Base-by-base conservation (phyloP, 768 basidiomycete genomes). In the Strobilomyces dryophilus region DNA sequence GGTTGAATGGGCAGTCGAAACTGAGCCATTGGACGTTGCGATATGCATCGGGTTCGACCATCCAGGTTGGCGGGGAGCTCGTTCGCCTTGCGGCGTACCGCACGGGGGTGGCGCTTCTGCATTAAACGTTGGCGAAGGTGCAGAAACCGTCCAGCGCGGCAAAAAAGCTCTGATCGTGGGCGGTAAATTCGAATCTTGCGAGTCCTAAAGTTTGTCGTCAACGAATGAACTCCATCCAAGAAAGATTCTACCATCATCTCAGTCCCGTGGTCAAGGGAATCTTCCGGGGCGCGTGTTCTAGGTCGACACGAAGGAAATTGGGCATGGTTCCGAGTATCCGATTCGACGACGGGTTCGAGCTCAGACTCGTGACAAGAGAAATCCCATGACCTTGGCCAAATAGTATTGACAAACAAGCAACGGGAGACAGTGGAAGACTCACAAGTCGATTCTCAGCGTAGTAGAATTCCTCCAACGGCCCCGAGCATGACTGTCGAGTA, bases 361-460 rank as follows among this genome's bases (percentile, higher is more conserved):
- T 62, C 66, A 17, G 24, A 58, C 15, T 53, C 45, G 17, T 45
- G 8, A 32, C 66, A 67, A 8, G 55, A 50, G 50, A 65, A 67
- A 24, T 60, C 54, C 67, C 67, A 67, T 24, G 12, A 35, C 51
- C 66, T 67, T 52, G 36, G 26, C 48, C 11, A 46, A 29, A 18
- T 9, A 24, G 24, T 37, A 9, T 5, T 55, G 29, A 27, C 41
- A 11, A 54, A 35, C 10, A 15, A 17, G 14, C 20, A n/a, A 40
- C 10, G 8, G 26, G 21, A 27, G 37, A 49, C 6, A 6, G 36
- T 36, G 14, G 46, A 29, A 34, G 27, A 54, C 67, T 56, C 48
- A 69, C 67, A 63, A 10, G 45, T 61, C 52, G 9, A 69, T 20
- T 8, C 12, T 49, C 5, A 69, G 41, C n/a, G 59, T 58, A 20